Base-by-base conservation (phyloP, 495 filamentous ascomycete genomes). In the Lasiosphaeriaceae sp. region DNA sequence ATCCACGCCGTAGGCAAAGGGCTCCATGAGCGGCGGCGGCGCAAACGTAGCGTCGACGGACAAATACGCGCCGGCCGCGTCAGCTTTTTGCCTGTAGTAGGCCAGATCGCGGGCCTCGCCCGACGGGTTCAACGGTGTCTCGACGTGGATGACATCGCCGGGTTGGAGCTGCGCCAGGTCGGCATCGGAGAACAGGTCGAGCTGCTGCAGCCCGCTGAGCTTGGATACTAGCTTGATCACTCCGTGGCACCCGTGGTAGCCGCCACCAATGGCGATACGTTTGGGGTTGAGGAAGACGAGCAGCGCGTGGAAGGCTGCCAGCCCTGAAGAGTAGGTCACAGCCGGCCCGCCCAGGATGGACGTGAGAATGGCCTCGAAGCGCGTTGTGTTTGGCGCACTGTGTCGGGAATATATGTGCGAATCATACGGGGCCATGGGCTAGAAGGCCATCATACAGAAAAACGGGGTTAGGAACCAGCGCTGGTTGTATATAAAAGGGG, bases 221-320 rank as follows among this genome's bases (percentile, higher is more conserved):
- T 86, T 86, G 56, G 76, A 64, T 54, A 93, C 78, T 47, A 98
- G 69, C 7, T 68, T 68, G 53, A 96, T 80, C 19, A 96, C 86
- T 54, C 87, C 90, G 72, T 96, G 91, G 72, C 88, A 93, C 63
- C 94, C 94, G 75, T 98, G 94, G 73, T 98, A 98, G 34, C 89
- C 90, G 47, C 79, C 84, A 34, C 85, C 85, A 59, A 96, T 87
- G 62, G 89, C 81, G 46, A 98, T 81, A 41, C 84, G 83, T 47
- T 80, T 81, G 1, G 94, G 94, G 67, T 91, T 90, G 6, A 94
- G 74, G 59, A 84, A 83, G 11, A 89, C 79, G 16, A 96, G 77
- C 20, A 90, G 74, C 17, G 88, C 92, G 72, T 96, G 88, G 71
- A 96, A 90, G 54, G 92, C 90, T 2, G 90, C 83, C 19, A 96